Evolutionary conservation across 805 yeast species (phyloP).

Genomic region (Teunomyces kruisii): DNA sequence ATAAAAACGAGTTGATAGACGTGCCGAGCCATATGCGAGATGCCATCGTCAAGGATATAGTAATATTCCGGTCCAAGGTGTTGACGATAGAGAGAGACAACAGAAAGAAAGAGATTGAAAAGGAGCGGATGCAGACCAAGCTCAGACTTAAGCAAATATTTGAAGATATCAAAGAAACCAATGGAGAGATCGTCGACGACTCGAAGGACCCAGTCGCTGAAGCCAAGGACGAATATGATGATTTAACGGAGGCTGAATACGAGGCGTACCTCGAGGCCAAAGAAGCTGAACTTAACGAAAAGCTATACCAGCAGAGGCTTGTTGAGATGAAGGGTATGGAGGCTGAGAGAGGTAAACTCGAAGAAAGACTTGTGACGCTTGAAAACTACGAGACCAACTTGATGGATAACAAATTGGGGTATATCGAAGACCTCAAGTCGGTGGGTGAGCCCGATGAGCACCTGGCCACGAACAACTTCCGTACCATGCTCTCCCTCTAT

Average conservation of each 20-base stretch:
- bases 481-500: slow-evolving; percentile 24
- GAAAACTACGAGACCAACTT: slow-evolving; percentile 37
- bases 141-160: slow-evolving; percentile 46
- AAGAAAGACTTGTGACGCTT: slow-evolving; percentile 19
- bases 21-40: slow-evolving; percentile 56
- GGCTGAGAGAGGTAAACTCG: slow-evolving; percentile 19
- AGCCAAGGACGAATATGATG: slow-evolving; percentile 12
- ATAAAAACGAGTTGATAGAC: slow-evolving; percentile 55
- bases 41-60: slow-evolving; percentile 50
- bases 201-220: slow-evolving; percentile 1
- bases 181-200: slow-evolving; percentile 7
- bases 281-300: slow-evolving; percentile 24
- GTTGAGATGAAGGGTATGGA: slow-evolving; percentile 14
- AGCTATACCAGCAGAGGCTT: slow-evolving; percentile 16
- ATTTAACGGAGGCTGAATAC: slow-evolving; percentile 20
- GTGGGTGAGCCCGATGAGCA: slow-evolving; percentile 14
- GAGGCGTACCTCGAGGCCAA: slow-evolving; percentile 19
- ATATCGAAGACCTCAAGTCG: slow-evolving; percentile 31
- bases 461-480: background rate
- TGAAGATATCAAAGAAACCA: slow-evolving; percentile 31
- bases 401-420: slow-evolving; percentile 34
- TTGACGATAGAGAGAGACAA: slow-evolving; percentile 51
- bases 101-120: slow-evolving; percentile 46
- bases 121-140: slow-evolving; percentile 51
- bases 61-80: slow-evolving; percentile 57